Evolutionary conservation across 78 protist species (phyloP).

Genomic region (Dictyostelium brefeldianum): DNA sequence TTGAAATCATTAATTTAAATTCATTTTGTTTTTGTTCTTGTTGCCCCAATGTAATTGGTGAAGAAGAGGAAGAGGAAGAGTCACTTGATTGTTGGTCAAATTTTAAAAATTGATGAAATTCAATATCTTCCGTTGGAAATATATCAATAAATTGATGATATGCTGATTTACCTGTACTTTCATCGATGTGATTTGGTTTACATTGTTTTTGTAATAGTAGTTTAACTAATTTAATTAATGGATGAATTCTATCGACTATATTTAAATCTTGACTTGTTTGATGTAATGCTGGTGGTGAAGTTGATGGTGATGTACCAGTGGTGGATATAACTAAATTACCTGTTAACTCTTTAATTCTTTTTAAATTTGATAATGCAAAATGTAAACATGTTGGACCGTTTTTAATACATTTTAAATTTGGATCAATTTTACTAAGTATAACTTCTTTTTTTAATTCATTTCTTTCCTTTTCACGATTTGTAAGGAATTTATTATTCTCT

Average conservation of each 20-base stretch:
- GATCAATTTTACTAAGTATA: constrained; percentile 8
- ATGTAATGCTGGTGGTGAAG: background rate
- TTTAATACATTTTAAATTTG: constrained; percentile 11
- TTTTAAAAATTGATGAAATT: background rate
- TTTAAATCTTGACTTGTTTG: constrained; percentile 10
- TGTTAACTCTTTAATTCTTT: constrained; percentile 3
- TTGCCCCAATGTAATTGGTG: background rate
- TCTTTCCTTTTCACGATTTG: constrained; percentile 14
- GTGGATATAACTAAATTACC: background rate
- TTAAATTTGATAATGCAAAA: constrained; percentile 19
- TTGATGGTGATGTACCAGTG: background rate
- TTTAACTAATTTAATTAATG: constrained; percentile 26
- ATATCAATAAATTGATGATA: constrained; percentile 16
- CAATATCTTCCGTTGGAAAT: background rate
- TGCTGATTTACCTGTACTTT: constrained; percentile 46
- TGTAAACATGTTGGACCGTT: constrained; percentile 70
- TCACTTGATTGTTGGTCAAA: background rate
- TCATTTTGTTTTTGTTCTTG: background rate
- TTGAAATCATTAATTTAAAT: constrained; percentile 1
- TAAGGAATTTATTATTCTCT: background rate
- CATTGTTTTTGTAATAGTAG: background rate
- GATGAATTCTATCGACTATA: constrained; percentile 21
- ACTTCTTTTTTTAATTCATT: constrained; percentile 15
- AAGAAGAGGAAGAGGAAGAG: background rate
- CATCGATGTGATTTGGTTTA: constrained; percentile 47